Percentiles rank a stretch among this genome's conserved stretches.
phyloP scores from a whole-genome alignment of 2,329 filamentous ascomycete species.

The Pseudogymnoascus verrucosus region DNA sequence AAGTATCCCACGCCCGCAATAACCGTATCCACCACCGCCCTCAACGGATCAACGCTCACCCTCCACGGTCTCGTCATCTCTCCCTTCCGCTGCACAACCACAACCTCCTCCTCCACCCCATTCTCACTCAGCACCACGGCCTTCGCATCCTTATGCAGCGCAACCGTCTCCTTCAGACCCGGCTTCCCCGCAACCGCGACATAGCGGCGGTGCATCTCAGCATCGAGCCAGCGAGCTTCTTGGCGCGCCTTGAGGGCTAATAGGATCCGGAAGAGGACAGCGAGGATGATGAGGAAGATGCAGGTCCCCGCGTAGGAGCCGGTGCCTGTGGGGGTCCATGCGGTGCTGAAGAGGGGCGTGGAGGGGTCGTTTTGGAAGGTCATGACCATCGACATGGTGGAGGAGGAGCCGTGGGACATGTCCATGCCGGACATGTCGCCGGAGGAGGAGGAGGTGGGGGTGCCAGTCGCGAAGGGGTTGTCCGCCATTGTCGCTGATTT shows the following conservation, averaged over 20 bases:
- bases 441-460: neutral
- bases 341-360: conserved; percentile 57
- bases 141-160: conserved; percentile 44
- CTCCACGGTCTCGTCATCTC: conserved; percentile 62
- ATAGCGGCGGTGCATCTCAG: conserved; percentile 67
- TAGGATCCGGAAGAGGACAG: conserved; percentile 59
- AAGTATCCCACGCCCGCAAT: conserved; percentile 75
- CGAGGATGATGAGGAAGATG: conserved; percentile 79
- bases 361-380: conserved; percentile 56
- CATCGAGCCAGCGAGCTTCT: conserved; percentile 58
- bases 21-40: conserved; percentile 62
- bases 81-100: conserved; percentile 56
- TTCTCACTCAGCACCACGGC: conserved; percentile 62
- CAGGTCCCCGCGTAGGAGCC: conserved; percentile 81
- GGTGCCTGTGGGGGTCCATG: conserved; percentile 64
- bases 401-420: neutral
- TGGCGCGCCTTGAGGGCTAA: conserved; percentile 62
- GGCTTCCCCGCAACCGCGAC: conserved; percentile 62
- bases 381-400: conserved; percentile 39
- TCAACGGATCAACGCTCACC: conserved; percentile 67
- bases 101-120: conserved; percentile 72
- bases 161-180: conserved; percentile 36
- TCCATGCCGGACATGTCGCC: conserved; percentile 3
- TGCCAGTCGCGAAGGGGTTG: neutral
- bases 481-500: neutral